These are phyloP conservation scores for Sugiyamaella qingdaonensis DNA, from an alignment of 805 yeast genomes.

Conservation along the genomic window DNA sequence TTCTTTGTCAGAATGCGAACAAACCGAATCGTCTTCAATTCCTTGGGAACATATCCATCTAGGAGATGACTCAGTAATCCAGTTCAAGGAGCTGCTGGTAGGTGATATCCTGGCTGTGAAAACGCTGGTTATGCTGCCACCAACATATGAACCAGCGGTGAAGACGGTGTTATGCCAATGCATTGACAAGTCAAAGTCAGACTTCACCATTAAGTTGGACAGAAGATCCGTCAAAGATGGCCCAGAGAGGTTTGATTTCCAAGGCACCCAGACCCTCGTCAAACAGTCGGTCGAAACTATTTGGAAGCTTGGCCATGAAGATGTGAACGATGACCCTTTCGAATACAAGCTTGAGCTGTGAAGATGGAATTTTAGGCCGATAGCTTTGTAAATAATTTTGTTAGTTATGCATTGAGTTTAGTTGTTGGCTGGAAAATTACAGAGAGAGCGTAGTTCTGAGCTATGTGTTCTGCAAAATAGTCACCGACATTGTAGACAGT, in stretches of 20 bases:
- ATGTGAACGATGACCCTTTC: not conserved
- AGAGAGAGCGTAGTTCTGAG: too few species aligned
- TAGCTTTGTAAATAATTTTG: too few species aligned
- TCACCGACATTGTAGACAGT: too few species aligned
- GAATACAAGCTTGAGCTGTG: constrained; percentile 23
- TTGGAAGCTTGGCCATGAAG: constrained; percentile 1
- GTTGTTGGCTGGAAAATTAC: not conserved
- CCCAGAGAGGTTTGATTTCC: constrained; percentile 36
- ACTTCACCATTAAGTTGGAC: constrained; percentile 25
- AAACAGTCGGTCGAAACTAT: not conserved
- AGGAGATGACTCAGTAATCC: not conserved
- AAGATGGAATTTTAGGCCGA: constrained; percentile 35
- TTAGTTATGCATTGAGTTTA: not conserved
- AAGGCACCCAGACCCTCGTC: not conserved
- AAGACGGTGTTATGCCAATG: not conserved
- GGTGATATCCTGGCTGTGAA: not conserved
- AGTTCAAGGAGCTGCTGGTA: not conserved
- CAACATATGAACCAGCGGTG: not conserved
- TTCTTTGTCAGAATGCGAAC: too few species aligned
- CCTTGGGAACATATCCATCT: too few species aligned
- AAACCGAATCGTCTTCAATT: too few species aligned
- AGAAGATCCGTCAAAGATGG: constrained; percentile 40
- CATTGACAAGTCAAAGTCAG: not conserved
- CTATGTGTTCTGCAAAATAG: too few species aligned
- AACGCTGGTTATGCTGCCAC: not conserved